Evolutionary conservation across 1,284 basidiomycete species (phyloP).

Genomic region (Naganishia cerealis): DNA sequence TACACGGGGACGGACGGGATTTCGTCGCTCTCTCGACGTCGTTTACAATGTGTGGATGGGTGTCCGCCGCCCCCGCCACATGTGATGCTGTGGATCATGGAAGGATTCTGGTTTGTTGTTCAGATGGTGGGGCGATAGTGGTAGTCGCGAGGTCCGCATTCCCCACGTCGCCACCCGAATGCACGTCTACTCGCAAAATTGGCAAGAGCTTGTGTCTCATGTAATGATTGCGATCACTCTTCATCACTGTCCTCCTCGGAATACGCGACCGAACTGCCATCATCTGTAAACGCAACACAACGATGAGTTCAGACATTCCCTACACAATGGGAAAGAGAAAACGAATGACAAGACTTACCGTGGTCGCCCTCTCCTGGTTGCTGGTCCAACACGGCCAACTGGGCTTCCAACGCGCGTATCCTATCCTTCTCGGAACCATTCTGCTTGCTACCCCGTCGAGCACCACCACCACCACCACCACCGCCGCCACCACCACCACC

Average conservation of each 20-base stretch:
- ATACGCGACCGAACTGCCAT: conserved; percentile 21
- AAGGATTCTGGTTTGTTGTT: not conserved
- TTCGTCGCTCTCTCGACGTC: conserved; percentile 4
- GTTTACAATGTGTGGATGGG: conserved; percentile 7
- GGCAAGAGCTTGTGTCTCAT: not conserved
- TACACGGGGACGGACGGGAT: conserved; percentile 12
- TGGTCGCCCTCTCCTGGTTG: conserved; percentile 41
- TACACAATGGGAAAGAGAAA: not conserved
- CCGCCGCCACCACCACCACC: not conserved
- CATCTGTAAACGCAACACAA: not conserved
- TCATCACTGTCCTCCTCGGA: conserved; percentile 29
- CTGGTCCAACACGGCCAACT: conserved; percentile 70
- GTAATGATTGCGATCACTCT: not conserved
- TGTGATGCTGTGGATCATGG: not conserved
- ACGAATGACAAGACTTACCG: conserved; percentile 12
- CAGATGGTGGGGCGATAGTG: too few relatives aligned
- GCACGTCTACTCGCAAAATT: not conserved
- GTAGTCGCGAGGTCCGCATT: too few relatives aligned
- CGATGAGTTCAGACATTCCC: not conserved
- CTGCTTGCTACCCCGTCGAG: conserved; percentile 45
- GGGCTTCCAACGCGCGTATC: conserved; percentile 79
- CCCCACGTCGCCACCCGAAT: not conserved
- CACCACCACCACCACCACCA: conserved; percentile 75
- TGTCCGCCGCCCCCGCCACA: not conserved
- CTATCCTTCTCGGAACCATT: conserved; percentile 61